These are phyloP conservation scores for Xylariomycetidae sp. DNA, from an alignment of 2,329 filamentous ascomycete genomes.

Conservation along the genomic window DNA sequence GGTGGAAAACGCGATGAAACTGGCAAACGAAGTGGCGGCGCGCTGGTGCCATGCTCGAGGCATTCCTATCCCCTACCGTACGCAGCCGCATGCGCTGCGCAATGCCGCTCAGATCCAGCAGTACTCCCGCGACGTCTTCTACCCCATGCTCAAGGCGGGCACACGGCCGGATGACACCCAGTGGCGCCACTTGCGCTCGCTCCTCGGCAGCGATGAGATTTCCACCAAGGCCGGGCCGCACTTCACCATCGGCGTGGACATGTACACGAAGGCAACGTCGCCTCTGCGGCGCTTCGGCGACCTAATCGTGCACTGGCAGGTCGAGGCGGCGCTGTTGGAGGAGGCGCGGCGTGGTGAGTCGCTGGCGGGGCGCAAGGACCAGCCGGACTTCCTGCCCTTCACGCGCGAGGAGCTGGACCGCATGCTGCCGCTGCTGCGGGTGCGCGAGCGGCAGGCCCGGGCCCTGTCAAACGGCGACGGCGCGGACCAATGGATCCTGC, in stretches of 20 bases:
- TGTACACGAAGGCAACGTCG: slow-evolving; percentile 59
- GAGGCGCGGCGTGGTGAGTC: slow-evolving; percentile 32
- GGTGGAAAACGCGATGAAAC: slow-evolving; percentile 50
- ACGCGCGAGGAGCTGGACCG: slow-evolving; percentile 32
- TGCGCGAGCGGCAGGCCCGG: slow-evolving; percentile 47
- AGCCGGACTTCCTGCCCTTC: slow-evolving; percentile 40
- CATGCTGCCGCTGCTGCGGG: slow-evolving; percentile 43
- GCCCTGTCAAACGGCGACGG: slow-evolving; percentile 38
- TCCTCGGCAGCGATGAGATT: slow-evolving; percentile 46
- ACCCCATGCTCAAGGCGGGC: slow-evolving; percentile 32
- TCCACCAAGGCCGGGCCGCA: slow-evolving; percentile 49
- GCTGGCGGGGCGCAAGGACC: slow-evolving; percentile 26
- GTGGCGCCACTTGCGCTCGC: slow-evolving; percentile 25
- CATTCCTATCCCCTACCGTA: slow-evolving; percentile 55
- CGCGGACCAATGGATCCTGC: slow-evolving; percentile 48
- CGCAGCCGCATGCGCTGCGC: slow-evolving; percentile 35
- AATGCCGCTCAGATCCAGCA: slow-evolving; percentile 32
- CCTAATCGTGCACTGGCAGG: slow-evolving; percentile 60
- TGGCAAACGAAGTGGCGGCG: slow-evolving; percentile 57
- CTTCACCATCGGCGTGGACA: slow-evolving; percentile 50
- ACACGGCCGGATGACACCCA: slow-evolving; percentile 25
- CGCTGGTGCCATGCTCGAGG: slow-evolving; percentile 52
- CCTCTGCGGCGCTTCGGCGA: slow-evolving; percentile 61
- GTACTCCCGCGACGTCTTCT: slow-evolving; percentile 32
- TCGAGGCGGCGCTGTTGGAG: slow-evolving; percentile 50